phyloP scores from a whole-genome alignment of 805 yeast species.

The Yarrowia divulgata region DNA sequence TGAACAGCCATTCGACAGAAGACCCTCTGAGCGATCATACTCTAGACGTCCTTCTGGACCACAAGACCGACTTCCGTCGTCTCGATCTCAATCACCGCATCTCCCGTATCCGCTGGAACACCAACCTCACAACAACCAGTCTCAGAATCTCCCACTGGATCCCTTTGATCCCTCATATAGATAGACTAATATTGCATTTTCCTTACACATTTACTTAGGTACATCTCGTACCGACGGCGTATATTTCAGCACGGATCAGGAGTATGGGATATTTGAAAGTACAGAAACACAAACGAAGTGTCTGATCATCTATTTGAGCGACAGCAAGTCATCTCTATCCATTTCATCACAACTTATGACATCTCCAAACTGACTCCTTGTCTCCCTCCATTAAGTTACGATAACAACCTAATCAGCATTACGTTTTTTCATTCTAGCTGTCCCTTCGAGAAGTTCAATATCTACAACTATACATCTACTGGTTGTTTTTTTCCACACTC shows the following conservation, averaged over 20 bases:
- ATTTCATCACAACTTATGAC: too few species aligned
- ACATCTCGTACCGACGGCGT: background rate
- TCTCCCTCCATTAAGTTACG: background rate
- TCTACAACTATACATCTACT: too few species aligned
- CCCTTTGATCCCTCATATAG: conserved; percentile 21
- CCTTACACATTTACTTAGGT: background rate
- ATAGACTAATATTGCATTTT: conserved; percentile 12
- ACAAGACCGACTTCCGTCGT: background rate
- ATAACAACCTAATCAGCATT: conserved; percentile 14
- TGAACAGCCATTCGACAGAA: background rate
- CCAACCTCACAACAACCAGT: background rate
- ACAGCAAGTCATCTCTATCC: too few species aligned
- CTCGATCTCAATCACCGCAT: conserved; percentile 19
- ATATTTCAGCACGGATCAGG: background rate
- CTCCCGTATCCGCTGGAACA: conserved; percentile 15
- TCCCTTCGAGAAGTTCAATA: background rate
- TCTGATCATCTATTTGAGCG: too few species aligned
- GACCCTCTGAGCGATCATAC: conserved; percentile 2
- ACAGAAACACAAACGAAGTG: too few species aligned
- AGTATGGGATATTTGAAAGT: background rate
- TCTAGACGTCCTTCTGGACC: background rate
- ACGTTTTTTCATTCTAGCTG: background rate
- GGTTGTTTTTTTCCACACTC: conserved; percentile 7
- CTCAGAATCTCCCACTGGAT: conserved; percentile 3
- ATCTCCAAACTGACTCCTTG: background rate